Base-by-base conservation (phyloP, 306 rosid species). In the Quercus rubra region DNA sequence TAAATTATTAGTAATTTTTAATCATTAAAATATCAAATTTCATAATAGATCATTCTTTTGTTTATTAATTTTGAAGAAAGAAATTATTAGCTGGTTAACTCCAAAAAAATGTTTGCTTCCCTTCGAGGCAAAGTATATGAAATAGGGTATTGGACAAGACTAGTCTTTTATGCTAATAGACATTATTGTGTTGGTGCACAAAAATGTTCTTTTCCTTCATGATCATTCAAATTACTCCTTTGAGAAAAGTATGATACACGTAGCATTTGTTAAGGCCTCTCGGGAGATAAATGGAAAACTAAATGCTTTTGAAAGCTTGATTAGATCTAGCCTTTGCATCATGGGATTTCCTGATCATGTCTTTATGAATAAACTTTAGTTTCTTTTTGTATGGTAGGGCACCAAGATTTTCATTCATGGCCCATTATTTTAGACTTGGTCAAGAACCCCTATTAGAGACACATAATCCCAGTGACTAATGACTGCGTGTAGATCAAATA, bases 161-260 rank as follows among this genome's bases (percentile, higher is more conserved):
- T 21, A 12, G 31, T 20, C 66, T 20, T 19, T 20, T 6, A 59
- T 21, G 66, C 4, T 79, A 71, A 46, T 57, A 72, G 27, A 14
- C 41, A 58, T 62, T 28, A 55, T 83, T 61, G 71, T 41, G 70
- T 28, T 12, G 14, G 41, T 55, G 75, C 31, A 71, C 3, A 58
- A 56, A 19, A 57, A 77, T 46, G 77, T 79, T 71, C 25, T 57
- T 74, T 27, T 74, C 69, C 28, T 19, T 52, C 19, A 27, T 8
- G 46, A 41, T 41, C 25, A 25, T 33, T 33, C 79, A 63, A 30
- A 71, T 41, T 41, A 41, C 10, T 62, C 74, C 75, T 79, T 79
- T 83, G 72, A 71, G 72, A 66, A 25, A 55, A 18, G 83, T 70
- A 70, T 71, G 52, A 63, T 28, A 76, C 76, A 79, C 79, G 81